Conservation (phyloP, 306 rosid genomes). For the Echinosophora koreensis region DNA sequence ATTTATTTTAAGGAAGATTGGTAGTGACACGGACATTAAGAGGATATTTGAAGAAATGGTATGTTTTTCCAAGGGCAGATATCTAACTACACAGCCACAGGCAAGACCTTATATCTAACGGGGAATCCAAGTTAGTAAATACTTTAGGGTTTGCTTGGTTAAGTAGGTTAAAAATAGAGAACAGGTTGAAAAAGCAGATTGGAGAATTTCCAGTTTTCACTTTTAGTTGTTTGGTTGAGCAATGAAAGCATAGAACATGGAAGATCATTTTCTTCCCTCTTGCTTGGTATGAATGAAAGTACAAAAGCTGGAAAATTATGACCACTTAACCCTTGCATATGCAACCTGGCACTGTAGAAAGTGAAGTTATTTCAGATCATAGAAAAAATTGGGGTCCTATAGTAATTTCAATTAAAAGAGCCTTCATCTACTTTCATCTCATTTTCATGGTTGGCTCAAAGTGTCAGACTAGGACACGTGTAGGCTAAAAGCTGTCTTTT, state of each 20-base stretch:
- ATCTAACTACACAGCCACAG: neutral
- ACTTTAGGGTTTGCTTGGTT: neutral
- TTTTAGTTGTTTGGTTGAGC: neutral
- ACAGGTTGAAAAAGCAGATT: neutral
- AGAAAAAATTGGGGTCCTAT: neutral
- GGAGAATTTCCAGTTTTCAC: neutral
- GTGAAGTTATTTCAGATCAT: neutral
- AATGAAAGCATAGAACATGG: conserved; percentile 7
- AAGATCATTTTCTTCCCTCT: conserved; percentile 11
- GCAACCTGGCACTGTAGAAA: neutral
- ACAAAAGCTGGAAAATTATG: neutral
- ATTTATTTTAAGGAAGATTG: conserved; percentile 18
- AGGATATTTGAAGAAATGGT: neutral
- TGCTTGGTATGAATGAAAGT: neutral
- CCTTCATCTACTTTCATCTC: neutral
- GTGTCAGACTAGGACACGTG: too few relatives aligned
- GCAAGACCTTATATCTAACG: conserved; percentile 6
- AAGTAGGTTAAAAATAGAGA: neutral
- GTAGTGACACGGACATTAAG: neutral
- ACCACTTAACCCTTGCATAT: conserved; percentile 15
- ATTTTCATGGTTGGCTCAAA: conserved; percentile 10
- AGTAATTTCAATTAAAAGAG: conserved; percentile 3
- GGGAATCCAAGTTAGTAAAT: neutral
- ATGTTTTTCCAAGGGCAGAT: neutral
- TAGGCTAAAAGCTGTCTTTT: too few relatives aligned